Evolutionary conservation across 805 yeast species (phyloP).

Genomic region (Babjeviella inositovora): DNA sequence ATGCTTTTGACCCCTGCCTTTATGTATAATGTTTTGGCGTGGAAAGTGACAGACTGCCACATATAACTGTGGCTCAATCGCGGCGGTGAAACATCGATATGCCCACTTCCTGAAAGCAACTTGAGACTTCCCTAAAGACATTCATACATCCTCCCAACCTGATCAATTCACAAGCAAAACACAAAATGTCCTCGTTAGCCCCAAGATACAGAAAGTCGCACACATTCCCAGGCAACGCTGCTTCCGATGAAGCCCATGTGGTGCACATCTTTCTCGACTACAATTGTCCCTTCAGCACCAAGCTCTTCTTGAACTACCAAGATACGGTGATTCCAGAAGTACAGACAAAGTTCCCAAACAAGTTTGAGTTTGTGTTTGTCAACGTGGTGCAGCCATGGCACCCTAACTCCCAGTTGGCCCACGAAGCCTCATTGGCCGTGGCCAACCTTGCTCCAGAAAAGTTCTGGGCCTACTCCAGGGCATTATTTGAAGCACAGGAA

Average conservation of each 20-base stretch:
- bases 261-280: conserved; percentile 61
- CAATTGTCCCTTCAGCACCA: conserved; percentile 63
- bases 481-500: conserved; percentile 37
- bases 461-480: conserved; percentile 40
- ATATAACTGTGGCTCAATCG: no score
- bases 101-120: no score
- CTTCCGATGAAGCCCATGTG: conserved; percentile 12
- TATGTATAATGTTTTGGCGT: no score
- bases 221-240: no score
- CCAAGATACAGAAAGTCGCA: no score
- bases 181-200: no score
- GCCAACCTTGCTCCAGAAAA: conserved; percentile 35
- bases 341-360: conserved; percentile 23
- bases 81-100: no score
- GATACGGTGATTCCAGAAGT: conserved; percentile 35
- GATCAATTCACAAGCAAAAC: no score
- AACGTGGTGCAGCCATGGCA: conserved; percentile 91
- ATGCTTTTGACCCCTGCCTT: no score
- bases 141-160: no score
- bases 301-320: conserved; percentile 40
- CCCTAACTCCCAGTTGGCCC: conserved; percentile 47
- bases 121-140: no score
- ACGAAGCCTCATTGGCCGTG: conserved; percentile 60
- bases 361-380: conserved; percentile 45
- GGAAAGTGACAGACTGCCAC: no score